phyloP scores from a whole-genome alignment of 202 grass and related monocot genomes.

The Hordeum pubiflorum region DNA sequence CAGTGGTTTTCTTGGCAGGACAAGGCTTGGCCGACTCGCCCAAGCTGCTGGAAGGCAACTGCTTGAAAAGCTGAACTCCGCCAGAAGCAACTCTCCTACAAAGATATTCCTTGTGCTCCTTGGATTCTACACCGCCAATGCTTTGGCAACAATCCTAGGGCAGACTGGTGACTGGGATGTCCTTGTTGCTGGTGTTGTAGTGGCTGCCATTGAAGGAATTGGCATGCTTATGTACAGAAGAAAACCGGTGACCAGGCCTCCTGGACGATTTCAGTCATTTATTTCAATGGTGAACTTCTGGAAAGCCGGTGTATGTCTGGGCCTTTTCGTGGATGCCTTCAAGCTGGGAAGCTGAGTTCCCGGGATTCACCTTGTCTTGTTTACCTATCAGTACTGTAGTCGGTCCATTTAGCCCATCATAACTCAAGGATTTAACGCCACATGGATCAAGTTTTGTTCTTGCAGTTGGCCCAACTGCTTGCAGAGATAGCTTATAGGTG shows the following conservation, averaged over 20 bases:
- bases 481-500: background rate
- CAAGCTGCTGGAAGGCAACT: constrained; percentile 57
- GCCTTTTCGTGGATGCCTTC: constrained; percentile 91
- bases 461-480: background rate
- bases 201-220: constrained; percentile 73
- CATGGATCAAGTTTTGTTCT: background rate
- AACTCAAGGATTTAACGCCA: background rate
- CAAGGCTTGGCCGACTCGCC: constrained; percentile 63
- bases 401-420: background rate
- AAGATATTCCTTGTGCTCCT: constrained; percentile 91
- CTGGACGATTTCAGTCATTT: constrained; percentile 49
- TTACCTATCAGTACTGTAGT: background rate
- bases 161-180: constrained; percentile 98
- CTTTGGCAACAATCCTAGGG: constrained; percentile 81
- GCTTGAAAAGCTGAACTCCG: constrained; percentile 66
- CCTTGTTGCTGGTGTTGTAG: constrained; percentile 80
- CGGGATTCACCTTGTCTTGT: background rate
- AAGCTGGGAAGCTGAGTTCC: constrained; percentile 75
- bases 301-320: constrained; percentile 86
- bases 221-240: constrained; percentile 90
- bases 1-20: constrained; percentile 53
- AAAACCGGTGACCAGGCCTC: constrained; percentile 35
- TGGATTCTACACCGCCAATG: constrained; percentile 94
- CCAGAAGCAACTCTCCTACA: constrained; percentile 59
- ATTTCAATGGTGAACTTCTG: constrained; percentile 77